Percentiles rank a stretch among this genome's conserved stretches.
Evolutionary conservation across 164 flowering plant species (phyloP).

Genomic region (Chloranthus sessilifolius): DNA sequence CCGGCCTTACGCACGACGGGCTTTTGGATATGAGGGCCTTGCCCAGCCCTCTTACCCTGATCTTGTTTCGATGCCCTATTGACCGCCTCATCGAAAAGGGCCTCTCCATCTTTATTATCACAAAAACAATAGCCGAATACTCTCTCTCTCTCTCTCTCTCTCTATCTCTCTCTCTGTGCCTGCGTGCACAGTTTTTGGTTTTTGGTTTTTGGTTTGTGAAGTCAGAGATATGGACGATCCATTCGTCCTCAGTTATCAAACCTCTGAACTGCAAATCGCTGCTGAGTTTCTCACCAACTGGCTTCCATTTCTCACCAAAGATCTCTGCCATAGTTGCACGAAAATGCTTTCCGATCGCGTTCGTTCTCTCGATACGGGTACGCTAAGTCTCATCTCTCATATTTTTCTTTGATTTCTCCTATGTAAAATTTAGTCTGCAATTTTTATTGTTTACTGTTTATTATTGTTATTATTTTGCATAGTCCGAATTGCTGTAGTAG

Average conservation of each 20-base stretch:
- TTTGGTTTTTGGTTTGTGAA: too few relatives aligned
- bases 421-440: background rate
- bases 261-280: constrained; percentile 58
- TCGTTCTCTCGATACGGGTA: constrained; percentile 46
- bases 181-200: too few relatives aligned
- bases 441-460: background rate
- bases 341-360: constrained; percentile 42
- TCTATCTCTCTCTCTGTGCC: too few relatives aligned
- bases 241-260: constrained; percentile 37
- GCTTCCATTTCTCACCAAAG: constrained; percentile 68
- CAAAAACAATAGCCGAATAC: too few relatives aligned
- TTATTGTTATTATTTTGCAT: background rate
- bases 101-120: too few relatives aligned
- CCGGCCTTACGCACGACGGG: too few relatives aligned
- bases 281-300: constrained; percentile 69
- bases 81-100: too few relatives aligned
- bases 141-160: too few relatives aligned
- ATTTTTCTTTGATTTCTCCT: background rate
- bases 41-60: too few relatives aligned
- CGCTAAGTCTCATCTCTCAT: too few relatives aligned
- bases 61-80: too few relatives aligned
- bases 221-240: constrained; percentile 36
- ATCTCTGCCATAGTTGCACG: constrained; percentile 57
- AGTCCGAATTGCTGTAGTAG: background rate
- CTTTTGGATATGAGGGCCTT: too few relatives aligned